These are phyloP conservation scores for Crucihimalaya himalaica DNA, from an alignment of 345 rosid genomes.

Conservation along the genomic window DNA sequence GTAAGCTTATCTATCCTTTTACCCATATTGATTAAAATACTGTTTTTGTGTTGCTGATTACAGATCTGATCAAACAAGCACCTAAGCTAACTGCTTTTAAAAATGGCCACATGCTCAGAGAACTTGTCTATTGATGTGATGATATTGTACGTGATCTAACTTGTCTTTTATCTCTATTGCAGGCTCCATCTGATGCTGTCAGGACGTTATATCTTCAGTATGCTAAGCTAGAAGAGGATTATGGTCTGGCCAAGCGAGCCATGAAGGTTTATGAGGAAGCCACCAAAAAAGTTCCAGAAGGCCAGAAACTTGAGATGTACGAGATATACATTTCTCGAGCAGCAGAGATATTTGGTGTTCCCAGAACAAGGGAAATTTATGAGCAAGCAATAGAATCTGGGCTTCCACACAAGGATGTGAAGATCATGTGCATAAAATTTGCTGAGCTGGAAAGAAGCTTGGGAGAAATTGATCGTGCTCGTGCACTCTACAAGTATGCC, in stretches of 20 bases:
- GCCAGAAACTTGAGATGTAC: conserved; percentile 85
- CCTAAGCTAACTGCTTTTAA: neutral
- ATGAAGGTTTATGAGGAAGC: conserved; percentile 97
- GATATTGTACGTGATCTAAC: neutral
- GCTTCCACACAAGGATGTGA: conserved; percentile 93
- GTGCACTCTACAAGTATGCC: conserved; percentile 76
- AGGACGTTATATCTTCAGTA: conserved; percentile 91
- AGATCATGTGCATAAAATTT: conserved; percentile 85
- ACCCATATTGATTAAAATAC: neutral
- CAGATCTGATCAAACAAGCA: neutral
- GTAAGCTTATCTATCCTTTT: conserved; percentile 45
- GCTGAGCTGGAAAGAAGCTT: conserved; percentile 91
- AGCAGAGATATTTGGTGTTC: conserved; percentile 94
- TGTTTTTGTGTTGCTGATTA: neutral
- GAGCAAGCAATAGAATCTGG: conserved; percentile 96
- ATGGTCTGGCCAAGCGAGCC: conserved; percentile 93
- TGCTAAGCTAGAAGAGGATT: conserved; percentile 96
- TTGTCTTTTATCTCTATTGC: conserved; percentile 23
- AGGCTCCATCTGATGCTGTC: conserved; percentile 92
- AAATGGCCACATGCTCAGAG: neutral
- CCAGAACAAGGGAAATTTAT: conserved; percentile 90
- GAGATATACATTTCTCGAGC: conserved; percentile 92
- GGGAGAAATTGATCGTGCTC: conserved; percentile 92
- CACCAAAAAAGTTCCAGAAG: conserved; percentile 83
- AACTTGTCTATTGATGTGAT: neutral